Percentiles rank a stretch among this genome's conserved stretches.
These are phyloP conservation scores for Aquilaria malaccensis DNA, from an alignment of 345 rosid genomes.

Conservation along the genomic window DNA sequence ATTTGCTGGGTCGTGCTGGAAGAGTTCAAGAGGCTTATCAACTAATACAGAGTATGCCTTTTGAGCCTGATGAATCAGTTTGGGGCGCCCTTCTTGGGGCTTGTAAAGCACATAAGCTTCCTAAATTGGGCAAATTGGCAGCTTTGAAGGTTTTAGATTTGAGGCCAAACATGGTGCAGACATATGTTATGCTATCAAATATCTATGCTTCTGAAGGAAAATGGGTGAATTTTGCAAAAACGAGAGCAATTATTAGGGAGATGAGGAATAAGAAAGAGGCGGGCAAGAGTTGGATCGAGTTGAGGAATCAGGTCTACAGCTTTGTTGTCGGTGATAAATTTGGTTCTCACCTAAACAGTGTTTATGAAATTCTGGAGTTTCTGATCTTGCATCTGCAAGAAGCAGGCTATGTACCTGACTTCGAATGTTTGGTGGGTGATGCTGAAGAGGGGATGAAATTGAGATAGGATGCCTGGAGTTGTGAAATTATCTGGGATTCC, in stretches of 20 bases:
- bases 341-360: constrained; percentile 29
- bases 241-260: constrained; percentile 55
- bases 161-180: constrained; percentile 52
- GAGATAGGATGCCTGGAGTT: no score
- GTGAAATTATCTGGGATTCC: no score
- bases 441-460: constrained; percentile 23
- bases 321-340: constrained; percentile 51
- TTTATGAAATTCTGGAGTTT: constrained; percentile 39
- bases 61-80: constrained; percentile 64
- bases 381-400: constrained; percentile 49
- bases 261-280: constrained; percentile 64
- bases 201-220: constrained; percentile 75
- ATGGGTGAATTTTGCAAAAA: constrained; percentile 61
- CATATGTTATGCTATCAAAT: constrained; percentile 68
- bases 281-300: constrained; percentile 82
- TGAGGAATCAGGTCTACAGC: constrained; percentile 50
- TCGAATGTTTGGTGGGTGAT: constrained; percentile 36
- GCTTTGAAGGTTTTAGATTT: constrained; percentile 56
- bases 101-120: constrained; percentile 55
- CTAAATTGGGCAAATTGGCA: constrained; percentile 52
- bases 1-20: constrained; percentile 88
- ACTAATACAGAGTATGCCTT: constrained; percentile 64
- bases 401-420: constrained; percentile 41
- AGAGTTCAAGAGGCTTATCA: constrained; percentile 74
- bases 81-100: constrained; percentile 88